These are phyloP conservation scores for carrot (Daucus carota) DNA, from an alignment of 129 eudicot genomes.

Conservation along the genomic window DNA sequence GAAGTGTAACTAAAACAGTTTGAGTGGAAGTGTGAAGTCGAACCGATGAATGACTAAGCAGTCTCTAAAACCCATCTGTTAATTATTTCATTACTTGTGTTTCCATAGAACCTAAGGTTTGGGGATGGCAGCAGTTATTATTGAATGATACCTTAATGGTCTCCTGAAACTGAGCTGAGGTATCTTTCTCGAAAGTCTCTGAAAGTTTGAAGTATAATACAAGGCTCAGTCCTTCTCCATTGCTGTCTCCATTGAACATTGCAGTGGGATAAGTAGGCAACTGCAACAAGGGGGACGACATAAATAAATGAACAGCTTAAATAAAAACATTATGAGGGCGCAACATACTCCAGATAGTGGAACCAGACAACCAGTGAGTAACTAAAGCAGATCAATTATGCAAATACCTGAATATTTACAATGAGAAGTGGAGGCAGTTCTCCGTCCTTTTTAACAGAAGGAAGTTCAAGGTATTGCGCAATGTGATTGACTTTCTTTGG, in stretches of 20 bases:
- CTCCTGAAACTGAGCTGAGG: constrained; percentile 64
- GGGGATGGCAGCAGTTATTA: background rate
- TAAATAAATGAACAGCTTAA: background rate
- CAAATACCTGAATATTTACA: constrained; percentile 77
- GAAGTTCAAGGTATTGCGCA: constrained; percentile 87
- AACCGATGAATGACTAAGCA: background rate
- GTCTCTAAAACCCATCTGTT: no score
- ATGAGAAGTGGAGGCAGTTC: constrained; percentile 64
- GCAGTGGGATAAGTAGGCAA: constrained; percentile 80
- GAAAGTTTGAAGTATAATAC: constrained; percentile 77
- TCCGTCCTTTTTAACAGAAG: constrained; percentile 45
- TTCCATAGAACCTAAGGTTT: background rate
- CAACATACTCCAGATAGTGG: background rate
- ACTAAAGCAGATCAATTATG: background rate
- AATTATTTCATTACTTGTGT: background rate
- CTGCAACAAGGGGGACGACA: constrained; percentile 27
- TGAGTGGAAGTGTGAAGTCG: background rate
- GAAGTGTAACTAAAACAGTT: background rate
- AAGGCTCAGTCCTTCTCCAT: constrained; percentile 92
- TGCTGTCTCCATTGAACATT: constrained; percentile 73
- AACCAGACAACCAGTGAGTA: background rate
- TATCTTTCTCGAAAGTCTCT: constrained; percentile 47
- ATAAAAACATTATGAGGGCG: background rate
- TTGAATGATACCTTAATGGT: constrained; percentile 48
- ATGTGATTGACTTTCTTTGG: constrained; percentile 71